A percentile compares a stretch with the other conserved stretches of the same genome.
Conservation (phyloP, 345 rosid species). For the Euphorbia peplus region DNA sequence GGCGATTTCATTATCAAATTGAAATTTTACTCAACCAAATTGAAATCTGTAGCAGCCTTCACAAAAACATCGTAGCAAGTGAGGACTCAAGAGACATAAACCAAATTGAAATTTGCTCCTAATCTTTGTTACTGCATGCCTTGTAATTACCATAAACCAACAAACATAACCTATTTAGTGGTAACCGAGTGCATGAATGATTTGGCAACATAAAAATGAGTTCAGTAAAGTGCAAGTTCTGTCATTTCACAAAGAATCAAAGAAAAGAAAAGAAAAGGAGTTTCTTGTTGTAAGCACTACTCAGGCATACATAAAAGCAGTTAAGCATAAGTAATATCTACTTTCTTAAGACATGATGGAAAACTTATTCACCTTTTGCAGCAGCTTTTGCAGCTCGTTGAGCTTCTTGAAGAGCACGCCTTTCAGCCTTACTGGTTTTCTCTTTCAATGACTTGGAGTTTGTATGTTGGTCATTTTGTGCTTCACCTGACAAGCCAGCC, state of each 20-base stretch:
- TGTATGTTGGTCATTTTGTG: constrained; percentile 45
- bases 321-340: background rate
- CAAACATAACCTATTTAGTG: background rate
- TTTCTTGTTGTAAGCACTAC: background rate
- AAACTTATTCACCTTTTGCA: constrained; percentile 59
- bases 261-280: background rate
- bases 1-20: too few species aligned
- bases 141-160: background rate
- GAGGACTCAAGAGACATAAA: too few species aligned
- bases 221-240: background rate
- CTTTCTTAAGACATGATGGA: background rate
- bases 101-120: too few species aligned
- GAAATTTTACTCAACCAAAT: too few species aligned
- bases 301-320: background rate
- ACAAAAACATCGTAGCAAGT: too few species aligned
- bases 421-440: constrained; percentile 86
- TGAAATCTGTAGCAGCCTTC: too few species aligned
- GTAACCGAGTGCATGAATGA: background rate
- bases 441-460: constrained; percentile 63
- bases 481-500: constrained; percentile 43
- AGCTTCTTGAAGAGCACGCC: constrained; percentile 90
- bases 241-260: background rate
- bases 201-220: background rate
- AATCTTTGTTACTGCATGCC: constrained; percentile 82
- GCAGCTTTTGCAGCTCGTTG: constrained; percentile 91